phyloP scores from a whole-genome alignment of 129 eudicot species.

The Tanacetum coccineum region DNA sequence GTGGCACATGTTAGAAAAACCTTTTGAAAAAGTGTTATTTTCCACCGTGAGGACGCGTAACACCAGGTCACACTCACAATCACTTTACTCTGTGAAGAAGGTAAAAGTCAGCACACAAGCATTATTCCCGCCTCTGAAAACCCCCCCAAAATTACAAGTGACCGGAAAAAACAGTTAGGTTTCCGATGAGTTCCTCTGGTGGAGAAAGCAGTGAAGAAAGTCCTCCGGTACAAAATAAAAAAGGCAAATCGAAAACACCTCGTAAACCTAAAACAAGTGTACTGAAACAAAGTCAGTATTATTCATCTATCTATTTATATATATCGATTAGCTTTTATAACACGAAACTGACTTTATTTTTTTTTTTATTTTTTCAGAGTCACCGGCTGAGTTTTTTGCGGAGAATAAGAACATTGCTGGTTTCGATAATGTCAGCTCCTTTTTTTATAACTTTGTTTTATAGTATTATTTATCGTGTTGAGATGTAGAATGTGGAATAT shows the following conservation, averaged over 20 bases:
- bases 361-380: constrained; percentile 45
- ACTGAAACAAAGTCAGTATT: constrained; percentile 81
- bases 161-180: background rate
- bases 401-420: constrained; percentile 98
- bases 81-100: no score
- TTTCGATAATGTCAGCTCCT: constrained; percentile 79
- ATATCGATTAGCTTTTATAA: background rate
- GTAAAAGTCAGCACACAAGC: background rate
- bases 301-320: background rate
- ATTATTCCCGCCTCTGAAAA: constrained; percentile 29
- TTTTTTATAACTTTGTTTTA: no score
- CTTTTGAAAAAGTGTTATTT: no score
- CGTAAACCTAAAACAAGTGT: constrained; percentile 58
- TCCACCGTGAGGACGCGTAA: no score
- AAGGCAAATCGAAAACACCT: constrained; percentile 65
- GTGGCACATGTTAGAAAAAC: no score
- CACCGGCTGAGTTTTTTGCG: constrained; percentile 97
- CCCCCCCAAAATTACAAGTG: constrained; percentile 30
- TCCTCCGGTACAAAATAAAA: constrained; percentile 58
- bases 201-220: constrained; percentile 74
- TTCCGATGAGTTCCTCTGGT: constrained; percentile 40
- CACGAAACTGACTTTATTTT: background rate
- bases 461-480: no score
- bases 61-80: no score
- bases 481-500: no score